Conservation (phyloP, 73 alveolate species). For the Urostyla sp. region DNA sequence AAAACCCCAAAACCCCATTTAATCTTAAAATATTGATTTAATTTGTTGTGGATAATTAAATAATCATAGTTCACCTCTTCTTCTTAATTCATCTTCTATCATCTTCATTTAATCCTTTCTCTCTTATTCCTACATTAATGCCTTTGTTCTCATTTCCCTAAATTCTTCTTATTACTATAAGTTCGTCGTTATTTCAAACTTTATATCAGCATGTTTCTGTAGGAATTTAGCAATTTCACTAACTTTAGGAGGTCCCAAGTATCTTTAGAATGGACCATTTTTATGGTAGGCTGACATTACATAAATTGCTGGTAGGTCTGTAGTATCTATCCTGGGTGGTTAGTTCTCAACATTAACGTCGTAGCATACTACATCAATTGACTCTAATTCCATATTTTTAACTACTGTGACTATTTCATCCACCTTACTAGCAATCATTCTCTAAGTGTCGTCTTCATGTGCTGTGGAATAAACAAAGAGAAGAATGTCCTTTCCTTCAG, state of each 20-base stretch:
- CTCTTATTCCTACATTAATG: conserved; percentile 14
- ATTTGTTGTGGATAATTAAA: too few relatives aligned
- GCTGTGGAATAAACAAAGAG: conserved; percentile 45
- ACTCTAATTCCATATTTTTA: background rate
- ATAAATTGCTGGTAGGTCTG: conserved; percentile 29
- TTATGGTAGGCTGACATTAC: conserved; percentile 46
- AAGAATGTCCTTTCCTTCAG: conserved; percentile 39
- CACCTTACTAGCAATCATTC: conserved; percentile 1
- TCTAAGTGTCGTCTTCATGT: conserved; percentile 30
- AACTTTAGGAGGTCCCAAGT: conserved; percentile 3
- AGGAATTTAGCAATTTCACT: conserved; percentile 20
- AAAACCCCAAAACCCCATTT: too few relatives aligned
- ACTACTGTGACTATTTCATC: conserved; percentile 11
- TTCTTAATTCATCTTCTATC: conserved; percentile 50
- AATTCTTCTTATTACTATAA: conserved; percentile 2
- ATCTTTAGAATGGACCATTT: conserved; percentile 28
- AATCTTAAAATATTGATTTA: too few relatives aligned
- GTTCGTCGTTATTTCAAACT: conserved; percentile 10
- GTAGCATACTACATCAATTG: conserved; percentile 1
- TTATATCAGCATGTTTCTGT: conserved; percentile 41
- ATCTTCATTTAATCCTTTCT: conserved; percentile 27
- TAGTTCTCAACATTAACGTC: conserved; percentile 47
- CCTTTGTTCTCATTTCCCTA: conserved; percentile 32
- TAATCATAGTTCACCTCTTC: conserved; percentile 48
- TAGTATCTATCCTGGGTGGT: conserved; percentile 35